Conservation (phyloP, 257 asterid species). For the Dorcoceras hygrometricum region DNA sequence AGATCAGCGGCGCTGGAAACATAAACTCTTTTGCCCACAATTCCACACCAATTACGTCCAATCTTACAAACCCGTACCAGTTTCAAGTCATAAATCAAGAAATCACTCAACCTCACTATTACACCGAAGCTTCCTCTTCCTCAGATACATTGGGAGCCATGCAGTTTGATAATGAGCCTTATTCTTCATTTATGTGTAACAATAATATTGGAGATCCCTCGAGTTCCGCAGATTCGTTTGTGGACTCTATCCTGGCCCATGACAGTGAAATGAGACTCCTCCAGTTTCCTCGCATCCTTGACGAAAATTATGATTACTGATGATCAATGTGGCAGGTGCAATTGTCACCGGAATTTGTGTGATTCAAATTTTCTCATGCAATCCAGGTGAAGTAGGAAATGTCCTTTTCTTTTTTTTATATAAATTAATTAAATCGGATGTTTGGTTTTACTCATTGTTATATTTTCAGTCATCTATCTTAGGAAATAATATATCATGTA, state of each 20-base stretch:
- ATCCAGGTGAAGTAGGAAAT: neutral
- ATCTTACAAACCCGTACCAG: slow-evolving; percentile 10
- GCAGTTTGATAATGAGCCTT: slow-evolving; percentile 27
- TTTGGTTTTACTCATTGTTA: too few species aligned
- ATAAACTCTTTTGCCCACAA: slow-evolving; percentile 32
- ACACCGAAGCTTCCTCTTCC: slow-evolving; percentile 39
- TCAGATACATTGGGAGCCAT: slow-evolving; percentile 38
- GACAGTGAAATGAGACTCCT: slow-evolving; percentile 60
- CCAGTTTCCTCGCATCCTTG: slow-evolving; percentile 58
- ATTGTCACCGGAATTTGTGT: neutral
- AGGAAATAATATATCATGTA: too few species aligned
- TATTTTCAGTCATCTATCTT: too few species aligned
- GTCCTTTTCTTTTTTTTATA: too few species aligned
- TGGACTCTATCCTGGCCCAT: slow-evolving; percentile 72
- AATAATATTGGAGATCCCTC: slow-evolving; percentile 42
- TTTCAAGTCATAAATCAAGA: slow-evolving; percentile 18
- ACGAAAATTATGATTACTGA: slow-evolving; percentile 49
- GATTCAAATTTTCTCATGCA: neutral
- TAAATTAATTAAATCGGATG: too few species aligned
- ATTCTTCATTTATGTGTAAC: slow-evolving; percentile 38
- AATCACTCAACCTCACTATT: slow-evolving; percentile 28
- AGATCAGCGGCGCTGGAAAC: slow-evolving; percentile 49
- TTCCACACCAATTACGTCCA: slow-evolving; percentile 8
- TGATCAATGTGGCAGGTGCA: neutral
- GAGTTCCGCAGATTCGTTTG: slow-evolving; percentile 54